These are phyloP conservation scores for Cladobotryum protrusum DNA, from an alignment of 2,329 filamentous ascomycete genomes.

Conservation along the genomic window DNA sequence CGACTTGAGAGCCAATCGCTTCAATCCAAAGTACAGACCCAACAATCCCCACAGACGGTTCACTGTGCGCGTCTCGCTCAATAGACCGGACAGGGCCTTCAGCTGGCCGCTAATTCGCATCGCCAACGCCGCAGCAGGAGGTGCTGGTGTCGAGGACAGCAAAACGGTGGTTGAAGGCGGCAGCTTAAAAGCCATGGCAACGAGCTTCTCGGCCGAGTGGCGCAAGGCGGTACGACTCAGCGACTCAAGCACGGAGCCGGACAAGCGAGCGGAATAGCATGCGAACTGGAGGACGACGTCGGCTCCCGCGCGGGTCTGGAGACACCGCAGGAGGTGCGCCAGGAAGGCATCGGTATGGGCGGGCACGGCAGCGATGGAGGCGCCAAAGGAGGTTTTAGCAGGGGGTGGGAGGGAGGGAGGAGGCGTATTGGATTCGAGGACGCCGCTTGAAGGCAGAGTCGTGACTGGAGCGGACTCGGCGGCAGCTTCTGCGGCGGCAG, in stretches of 20 bases:
- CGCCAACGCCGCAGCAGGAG: conserved; percentile 36
- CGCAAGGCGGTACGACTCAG: conserved; percentile 53
- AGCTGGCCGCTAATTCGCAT: conserved; percentile 48
- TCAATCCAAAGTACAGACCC: conserved; percentile 64
- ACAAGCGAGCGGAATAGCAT: conserved; percentile 59
- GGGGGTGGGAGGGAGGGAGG: conserved; percentile 10
- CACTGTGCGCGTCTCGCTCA: conserved; percentile 68
- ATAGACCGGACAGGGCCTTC: conserved; percentile 55
- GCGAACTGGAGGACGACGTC: conserved; percentile 63
- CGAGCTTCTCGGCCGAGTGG: conserved; percentile 43
- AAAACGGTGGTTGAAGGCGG: conserved; percentile 45
- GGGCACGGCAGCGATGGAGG: conserved; percentile 15
- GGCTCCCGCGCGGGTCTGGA: conserved; percentile 62
- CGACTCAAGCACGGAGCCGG: conserved; percentile 43
- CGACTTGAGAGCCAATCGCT: conserved; percentile 37
- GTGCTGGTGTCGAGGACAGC: conserved; percentile 32
- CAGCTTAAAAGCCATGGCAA: conserved; percentile 46
- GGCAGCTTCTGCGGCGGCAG: background rate
- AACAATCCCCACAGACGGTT: conserved; percentile 71
- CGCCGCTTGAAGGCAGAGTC: conserved; percentile 13
- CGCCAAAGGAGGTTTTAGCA: conserved; percentile 9
- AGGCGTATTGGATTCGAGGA: conserved; percentile 8
- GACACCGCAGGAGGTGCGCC: conserved; percentile 52
- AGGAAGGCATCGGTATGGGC: conserved; percentile 45
- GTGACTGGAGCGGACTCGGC: conserved; percentile 8